Percentiles rank a stretch among this genome's conserved stretches.
These are phyloP conservation scores for Agrocybe chaxingu DNA, from an alignment of 768 basidiomycete species.

Conservation along the genomic window DNA sequence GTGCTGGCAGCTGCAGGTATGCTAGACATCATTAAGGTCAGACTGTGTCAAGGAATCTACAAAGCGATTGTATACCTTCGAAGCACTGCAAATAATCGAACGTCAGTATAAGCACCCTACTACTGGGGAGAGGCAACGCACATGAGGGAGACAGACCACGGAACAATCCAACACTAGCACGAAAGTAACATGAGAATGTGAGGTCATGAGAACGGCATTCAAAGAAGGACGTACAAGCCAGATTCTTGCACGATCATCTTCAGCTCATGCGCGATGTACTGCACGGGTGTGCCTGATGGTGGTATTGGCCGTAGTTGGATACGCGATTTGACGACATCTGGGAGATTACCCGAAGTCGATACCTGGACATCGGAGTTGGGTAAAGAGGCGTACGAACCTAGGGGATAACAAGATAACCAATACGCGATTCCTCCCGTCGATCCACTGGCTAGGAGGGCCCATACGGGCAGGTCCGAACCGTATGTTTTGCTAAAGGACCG, in stretches of 20 bases:
- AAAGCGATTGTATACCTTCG: constrained; percentile 44
- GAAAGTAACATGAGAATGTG: neutral
- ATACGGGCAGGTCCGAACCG: constrained; percentile 71
- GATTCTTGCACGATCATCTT: constrained; percentile 63
- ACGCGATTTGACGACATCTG: constrained; percentile 90
- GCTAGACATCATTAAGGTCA: constrained; percentile 32
- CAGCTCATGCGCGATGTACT: constrained; percentile 76
- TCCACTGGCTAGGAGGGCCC: constrained; percentile 82
- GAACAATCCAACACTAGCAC: constrained; percentile 57
- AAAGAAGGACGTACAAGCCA: constrained; percentile 54
- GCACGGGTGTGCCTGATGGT: constrained; percentile 67
- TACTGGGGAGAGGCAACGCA: constrained; percentile 33
- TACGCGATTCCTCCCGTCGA: constrained; percentile 85
- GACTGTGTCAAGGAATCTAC: neutral
- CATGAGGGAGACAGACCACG: constrained; percentile 74
- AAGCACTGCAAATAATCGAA: constrained; percentile 39
- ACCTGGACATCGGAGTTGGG: neutral
- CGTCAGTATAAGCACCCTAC: neutral
- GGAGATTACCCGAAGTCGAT: neutral
- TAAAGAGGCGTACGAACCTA: constrained; percentile 43
- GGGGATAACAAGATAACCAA: constrained; percentile 91
- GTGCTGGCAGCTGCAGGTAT: constrained; percentile 91
- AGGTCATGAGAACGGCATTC: neutral
- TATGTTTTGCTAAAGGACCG: constrained; percentile 65
- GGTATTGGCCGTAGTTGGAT: constrained; percentile 78